phyloP scores from a whole-genome alignment of 176 grass and related monocot genomes.

The Aegilops bicornis region DNA sequence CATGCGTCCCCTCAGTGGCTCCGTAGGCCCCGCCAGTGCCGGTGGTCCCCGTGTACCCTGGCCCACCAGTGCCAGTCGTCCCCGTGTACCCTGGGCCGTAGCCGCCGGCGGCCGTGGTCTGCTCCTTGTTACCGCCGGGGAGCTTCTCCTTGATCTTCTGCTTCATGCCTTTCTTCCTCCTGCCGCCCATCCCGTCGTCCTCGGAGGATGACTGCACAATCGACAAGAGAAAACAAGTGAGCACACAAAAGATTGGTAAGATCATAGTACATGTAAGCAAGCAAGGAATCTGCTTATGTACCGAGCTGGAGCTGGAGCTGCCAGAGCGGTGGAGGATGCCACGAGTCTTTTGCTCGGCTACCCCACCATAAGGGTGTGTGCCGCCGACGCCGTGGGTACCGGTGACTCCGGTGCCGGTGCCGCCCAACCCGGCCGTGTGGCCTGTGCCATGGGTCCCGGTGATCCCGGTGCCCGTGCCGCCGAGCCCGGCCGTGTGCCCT shows the following conservation, averaged over 20 bases:
- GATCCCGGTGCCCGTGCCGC: no score
- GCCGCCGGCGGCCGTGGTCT: slow-evolving; percentile 1
- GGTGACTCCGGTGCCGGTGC: not conserved
- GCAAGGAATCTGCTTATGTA: not conserved
- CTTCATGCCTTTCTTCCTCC: not conserved
- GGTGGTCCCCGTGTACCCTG: not conserved
- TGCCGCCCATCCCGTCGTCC: not conserved
- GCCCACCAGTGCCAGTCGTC: no score
- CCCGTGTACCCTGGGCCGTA: not conserved
- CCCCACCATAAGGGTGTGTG: not conserved
- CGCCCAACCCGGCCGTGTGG: not conserved
- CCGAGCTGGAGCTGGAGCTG: slow-evolving; percentile 40
- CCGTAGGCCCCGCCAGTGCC: not conserved
- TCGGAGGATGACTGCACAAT: not conserved
- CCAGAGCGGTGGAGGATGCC: slow-evolving; percentile 38
- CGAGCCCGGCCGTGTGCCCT: not conserved
- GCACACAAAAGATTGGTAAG: not conserved
- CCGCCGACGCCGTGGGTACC: not conserved
- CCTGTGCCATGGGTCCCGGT: no score
- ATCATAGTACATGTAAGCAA: not conserved
- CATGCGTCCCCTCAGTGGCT: not conserved
- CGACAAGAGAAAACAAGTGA: not conserved
- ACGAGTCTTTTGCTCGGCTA: not conserved
- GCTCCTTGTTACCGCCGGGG: not conserved
- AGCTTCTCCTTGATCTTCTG: not conserved